These are phyloP conservation scores for Saccharomyces hybrid DNA, from an alignment of 1,139 yeast species.

Conservation along the genomic window DNA sequence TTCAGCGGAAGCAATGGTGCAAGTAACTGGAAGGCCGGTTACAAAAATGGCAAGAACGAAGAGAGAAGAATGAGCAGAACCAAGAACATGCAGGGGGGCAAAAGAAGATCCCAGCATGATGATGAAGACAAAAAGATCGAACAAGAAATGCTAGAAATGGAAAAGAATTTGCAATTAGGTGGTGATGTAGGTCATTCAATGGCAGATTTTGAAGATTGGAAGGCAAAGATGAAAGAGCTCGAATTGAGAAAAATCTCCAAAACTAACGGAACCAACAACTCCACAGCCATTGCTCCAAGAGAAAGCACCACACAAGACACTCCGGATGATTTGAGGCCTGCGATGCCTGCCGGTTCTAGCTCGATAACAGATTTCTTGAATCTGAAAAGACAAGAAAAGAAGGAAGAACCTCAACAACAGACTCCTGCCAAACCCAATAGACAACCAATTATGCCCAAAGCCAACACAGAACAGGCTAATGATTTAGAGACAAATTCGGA, in stretches of 20 bases:
- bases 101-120: constrained; percentile 1
- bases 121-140: constrained; percentile 7
- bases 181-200: constrained; percentile 45
- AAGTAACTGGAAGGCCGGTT: constrained; percentile 3
- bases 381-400: constrained; percentile 8
- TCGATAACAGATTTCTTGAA: constrained; percentile 30
- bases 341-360: constrained; percentile 24
- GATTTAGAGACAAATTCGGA: background rate
- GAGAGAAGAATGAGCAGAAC: constrained; percentile 1
- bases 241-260: constrained; percentile 52
- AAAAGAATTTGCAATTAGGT: constrained; percentile 10
- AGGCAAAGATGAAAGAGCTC: constrained; percentile 50
- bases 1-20: constrained; percentile 6
- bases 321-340: constrained; percentile 57
- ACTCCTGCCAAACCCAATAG: constrained; percentile 5
- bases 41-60: constrained; percentile 12
- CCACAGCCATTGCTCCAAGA: background rate
- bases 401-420: constrained; percentile 4
- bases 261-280: constrained; percentile 33
- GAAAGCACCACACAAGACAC: constrained; percentile 33
- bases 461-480: background rate
- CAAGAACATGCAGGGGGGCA: background rate
- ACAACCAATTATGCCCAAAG: background rate
- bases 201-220: constrained; percentile 71
- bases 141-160: constrained; percentile 16